Base-by-base conservation (phyloP, 495 filamentous ascomycete species). In the Trichoderma reesei region DNA sequence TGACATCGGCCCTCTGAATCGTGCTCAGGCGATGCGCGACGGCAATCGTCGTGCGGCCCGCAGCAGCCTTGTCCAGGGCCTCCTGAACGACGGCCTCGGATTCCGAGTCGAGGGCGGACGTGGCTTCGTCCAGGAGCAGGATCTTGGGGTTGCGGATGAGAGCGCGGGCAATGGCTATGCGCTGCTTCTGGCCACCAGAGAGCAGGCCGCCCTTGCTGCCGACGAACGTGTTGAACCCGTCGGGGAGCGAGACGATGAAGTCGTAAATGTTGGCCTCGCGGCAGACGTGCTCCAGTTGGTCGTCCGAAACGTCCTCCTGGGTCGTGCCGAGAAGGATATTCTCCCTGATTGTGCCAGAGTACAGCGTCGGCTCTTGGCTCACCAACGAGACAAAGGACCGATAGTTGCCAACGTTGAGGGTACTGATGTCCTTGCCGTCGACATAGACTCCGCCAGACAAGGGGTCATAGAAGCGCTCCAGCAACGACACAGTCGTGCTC, bases 251-350 rank as follows among this genome's bases (percentile, higher is more conserved):
- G 31, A 72, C 82, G 72, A 96, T 92, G 74, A 95, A 96, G 68
- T 94, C 90, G 72, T 92, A 91, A 68, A 96, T 96, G 68, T 96
- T 96, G 48, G 91, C 91, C 70, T 92, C 88, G 65, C 86, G 87
- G 79, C 90, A 94, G 14, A 89, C 90, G 67, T 87, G 81, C 60
- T 87, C 79, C 39, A 96, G 80, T 5, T 80, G 79, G 42, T 85
- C 87, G 48, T 95, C 90, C 59, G 88, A 81, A 9, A 86, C 82
- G 5, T 76, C 74, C 61, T 84, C 82, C 11, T 80, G 79, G 26
- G 90, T 90, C 5, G 41, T 46, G 7, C 90, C 90, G 3, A 92
- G 89, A 36, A 94, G 78, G 1, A 64, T 56, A 41, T 64, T 64
- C 11, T 64, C 63, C 6, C 26, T 33, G 13, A 64, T 59, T 20